Evolutionary conservation across 208 protist species (phyloP).

Genomic region (Balamuthia mandrillaris): DNA sequence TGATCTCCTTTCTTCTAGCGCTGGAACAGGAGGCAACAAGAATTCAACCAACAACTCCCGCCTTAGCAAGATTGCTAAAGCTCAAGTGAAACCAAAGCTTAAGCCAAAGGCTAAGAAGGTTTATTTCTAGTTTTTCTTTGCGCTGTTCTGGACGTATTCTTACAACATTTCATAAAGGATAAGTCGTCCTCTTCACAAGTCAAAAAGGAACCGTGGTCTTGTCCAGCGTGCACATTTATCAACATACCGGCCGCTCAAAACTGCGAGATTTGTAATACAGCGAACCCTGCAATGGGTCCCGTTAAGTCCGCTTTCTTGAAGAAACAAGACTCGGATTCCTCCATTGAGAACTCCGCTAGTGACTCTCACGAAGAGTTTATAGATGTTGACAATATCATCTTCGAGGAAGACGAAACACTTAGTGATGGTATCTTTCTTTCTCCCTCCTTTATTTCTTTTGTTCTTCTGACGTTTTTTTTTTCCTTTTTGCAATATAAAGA

Average conservation of each 20-base stretch:
- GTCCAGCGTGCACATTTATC: background rate
- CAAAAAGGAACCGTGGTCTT: background rate
- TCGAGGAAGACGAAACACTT: background rate
- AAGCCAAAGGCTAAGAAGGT: background rate
- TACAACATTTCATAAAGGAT: too few species aligned
- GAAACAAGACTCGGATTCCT: background rate
- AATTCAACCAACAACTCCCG: background rate
- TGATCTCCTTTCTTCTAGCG: background rate
- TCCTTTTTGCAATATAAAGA: background rate
- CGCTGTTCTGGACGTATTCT: too few species aligned
- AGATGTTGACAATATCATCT: background rate
- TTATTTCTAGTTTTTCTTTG: too few species aligned
- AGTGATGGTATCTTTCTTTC: too few species aligned
- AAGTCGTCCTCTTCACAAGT: too few species aligned
- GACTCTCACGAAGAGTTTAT: background rate
- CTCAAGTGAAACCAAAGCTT: background rate
- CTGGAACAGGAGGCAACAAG: background rate
- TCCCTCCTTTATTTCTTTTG: too few species aligned
- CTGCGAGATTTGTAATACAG: too few species aligned
- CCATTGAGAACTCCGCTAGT: background rate
- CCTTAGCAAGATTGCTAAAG: background rate
- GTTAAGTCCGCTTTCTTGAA: background rate
- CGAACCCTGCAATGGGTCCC: too few species aligned
- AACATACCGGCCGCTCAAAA: too few species aligned
- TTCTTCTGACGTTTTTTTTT: too few species aligned